Conservation (phyloP, 2,329 filamentous ascomycete species). For the Tolypocladium amazonense region DNA sequence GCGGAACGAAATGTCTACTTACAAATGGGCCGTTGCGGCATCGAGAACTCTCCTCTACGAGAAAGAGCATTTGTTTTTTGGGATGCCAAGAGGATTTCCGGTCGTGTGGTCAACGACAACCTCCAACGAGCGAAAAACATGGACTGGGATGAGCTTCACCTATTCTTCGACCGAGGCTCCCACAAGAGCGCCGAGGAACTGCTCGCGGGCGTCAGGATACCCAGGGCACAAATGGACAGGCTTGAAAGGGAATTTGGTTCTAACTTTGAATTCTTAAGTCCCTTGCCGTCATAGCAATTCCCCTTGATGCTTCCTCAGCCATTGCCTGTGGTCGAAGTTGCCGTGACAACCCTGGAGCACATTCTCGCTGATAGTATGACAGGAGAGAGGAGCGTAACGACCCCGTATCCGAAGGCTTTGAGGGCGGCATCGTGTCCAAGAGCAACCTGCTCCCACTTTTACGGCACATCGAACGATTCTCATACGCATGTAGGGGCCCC, state of each 20-base stretch:
- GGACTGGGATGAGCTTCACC: neutral
- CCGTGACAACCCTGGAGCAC: no score
- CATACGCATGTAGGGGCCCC: no score
- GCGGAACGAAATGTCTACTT: neutral
- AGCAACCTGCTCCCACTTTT: no score
- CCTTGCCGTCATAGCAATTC: neutral
- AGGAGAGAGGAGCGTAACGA: no score
- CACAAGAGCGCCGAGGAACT: neutral
- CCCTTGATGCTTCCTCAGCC: neutral
- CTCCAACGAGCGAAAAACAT: neutral
- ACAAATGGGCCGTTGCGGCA: no score
- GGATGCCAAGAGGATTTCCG: neutral
- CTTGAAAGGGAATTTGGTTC: neutral
- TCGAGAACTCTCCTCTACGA: neutral
- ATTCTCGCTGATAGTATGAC: no score
- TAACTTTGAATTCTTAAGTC: neutral
- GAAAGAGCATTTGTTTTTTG: neutral
- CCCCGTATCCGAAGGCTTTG: no score
- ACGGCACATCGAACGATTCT: no score
- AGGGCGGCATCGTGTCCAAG: no score
- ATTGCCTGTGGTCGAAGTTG: no score
- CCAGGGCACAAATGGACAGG: neutral
- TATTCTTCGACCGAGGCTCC: neutral
- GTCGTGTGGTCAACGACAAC: neutral
- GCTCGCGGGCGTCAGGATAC: neutral